These are phyloP conservation scores for Paspalum notatum DNA, from an alignment of 176 grass and related monocot genomes.

Conservation along the genomic window DNA sequence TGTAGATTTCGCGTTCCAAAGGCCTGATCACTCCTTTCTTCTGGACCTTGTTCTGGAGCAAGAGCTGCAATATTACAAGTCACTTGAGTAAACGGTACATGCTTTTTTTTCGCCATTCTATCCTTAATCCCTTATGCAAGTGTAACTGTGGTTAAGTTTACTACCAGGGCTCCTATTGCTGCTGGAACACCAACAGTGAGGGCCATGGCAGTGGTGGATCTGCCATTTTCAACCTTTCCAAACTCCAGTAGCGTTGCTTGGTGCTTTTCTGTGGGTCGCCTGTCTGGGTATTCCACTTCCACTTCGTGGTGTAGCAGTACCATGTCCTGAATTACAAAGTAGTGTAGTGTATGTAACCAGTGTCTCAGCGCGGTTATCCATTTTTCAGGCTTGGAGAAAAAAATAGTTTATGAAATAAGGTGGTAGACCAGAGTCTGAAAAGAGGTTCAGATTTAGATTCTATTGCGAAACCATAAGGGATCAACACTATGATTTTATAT, in stretches of 20 bases:
- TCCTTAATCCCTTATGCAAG: not conserved
- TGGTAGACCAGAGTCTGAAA: not conserved
- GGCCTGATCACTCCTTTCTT: constrained; percentile 83
- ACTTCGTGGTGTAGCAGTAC: constrained; percentile 94
- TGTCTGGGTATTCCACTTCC: constrained; percentile 68
- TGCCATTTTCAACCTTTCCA: constrained; percentile 67
- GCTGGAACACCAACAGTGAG: constrained; percentile 88
- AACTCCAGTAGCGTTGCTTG: constrained; percentile 80
- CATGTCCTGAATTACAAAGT: constrained; percentile 75
- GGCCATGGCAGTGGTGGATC: constrained; percentile 84
- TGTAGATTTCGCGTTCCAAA: constrained; percentile 76
- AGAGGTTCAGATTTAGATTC: not conserved
- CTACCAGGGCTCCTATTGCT: constrained; percentile 83
- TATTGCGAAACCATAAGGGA: not conserved
- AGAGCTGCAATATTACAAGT: constrained; percentile 58
- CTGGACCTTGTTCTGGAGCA: constrained; percentile 82
- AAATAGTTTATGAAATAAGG: not conserved
- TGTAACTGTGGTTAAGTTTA: constrained; percentile 27
- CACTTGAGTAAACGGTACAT: not conserved
- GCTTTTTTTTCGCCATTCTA: not conserved
- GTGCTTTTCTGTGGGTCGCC: constrained; percentile 71
- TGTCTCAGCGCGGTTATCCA: not conserved
- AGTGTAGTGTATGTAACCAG: not conserved
- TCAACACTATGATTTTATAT: not conserved
- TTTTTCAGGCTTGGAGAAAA: not conserved